Conservation (phyloP, 768 basidiomycete genomes). For the Dioszegia crocea region DNA sequence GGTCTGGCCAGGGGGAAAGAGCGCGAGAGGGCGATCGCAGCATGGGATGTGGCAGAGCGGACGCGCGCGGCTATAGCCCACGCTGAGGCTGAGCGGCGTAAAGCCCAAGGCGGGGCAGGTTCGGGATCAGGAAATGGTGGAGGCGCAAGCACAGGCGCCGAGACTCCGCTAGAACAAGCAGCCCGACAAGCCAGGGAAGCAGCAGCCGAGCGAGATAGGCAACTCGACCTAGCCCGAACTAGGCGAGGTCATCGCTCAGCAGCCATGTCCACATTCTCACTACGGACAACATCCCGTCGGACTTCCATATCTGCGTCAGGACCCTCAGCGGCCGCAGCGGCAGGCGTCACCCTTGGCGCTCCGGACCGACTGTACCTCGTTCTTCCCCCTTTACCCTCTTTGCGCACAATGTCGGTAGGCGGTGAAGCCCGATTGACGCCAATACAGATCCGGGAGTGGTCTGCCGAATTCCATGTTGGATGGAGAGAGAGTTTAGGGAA, state of each 20-base stretch:
- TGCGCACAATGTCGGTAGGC: conserved; percentile 46
- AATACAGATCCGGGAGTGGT: conserved; percentile 39
- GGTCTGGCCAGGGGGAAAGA: conserved; percentile 63
- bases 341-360: conserved; percentile 27
- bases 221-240: conserved; percentile 19
- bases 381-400: conserved; percentile 43
- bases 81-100: conserved; percentile 20
- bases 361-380: conserved; percentile 41
- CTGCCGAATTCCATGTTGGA: conserved; percentile 32
- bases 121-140: neutral
- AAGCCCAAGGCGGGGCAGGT: neutral
- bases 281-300: conserved; percentile 38
- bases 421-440: conserved; percentile 39
- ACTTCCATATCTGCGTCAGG: conserved; percentile 8
- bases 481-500: conserved; percentile 47
- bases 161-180: neutral
- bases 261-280: conserved; percentile 45
- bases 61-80: conserved; percentile 27
- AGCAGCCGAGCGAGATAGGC: conserved; percentile 16
- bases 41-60: conserved; percentile 37
- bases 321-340: conserved; percentile 11
- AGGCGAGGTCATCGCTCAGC: conserved; percentile 45
- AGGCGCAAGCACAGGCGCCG: neutral
- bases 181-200: conserved; percentile 15
- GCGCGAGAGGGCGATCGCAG: conserved; percentile 58